Base-by-base conservation (phyloP, 768 basidiomycete species). In the Podaxis sp. region DNA sequence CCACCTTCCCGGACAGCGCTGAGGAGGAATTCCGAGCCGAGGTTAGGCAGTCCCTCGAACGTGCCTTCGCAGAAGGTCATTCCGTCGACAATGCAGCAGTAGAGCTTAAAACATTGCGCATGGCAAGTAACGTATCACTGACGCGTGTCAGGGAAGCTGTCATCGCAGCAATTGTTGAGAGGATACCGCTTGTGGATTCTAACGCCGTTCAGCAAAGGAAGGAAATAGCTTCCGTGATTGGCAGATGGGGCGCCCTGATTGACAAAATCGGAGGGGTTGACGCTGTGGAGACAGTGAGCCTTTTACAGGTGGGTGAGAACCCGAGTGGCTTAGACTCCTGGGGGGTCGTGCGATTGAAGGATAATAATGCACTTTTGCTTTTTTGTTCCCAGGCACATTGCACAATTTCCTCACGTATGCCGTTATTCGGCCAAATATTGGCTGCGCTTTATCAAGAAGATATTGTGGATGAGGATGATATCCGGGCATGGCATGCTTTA, bases 31-130 rank as follows among this genome's bases (percentile, higher is more conserved):
- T 95, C 76, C 79, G 72, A 46, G 77, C 75, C 32, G 93, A 95
- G 69, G 91, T 90, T 55, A 76, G 76, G n/a, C 88, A 89, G 63
- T 94, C 93, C 18, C 82, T 99, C 53, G 91, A 93, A 58, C 89
- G 96, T 62, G 95, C 95, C 25, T 95, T 96, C 72, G 81, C 87
- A 7, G 96, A 99, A 73, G 88, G 83, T 2, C 95, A 97, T 75
- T 89, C 88, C 10, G 88, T 96, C 50, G 93, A 96, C 66, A 94
- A 97, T 71, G 94, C 95, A 1, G 82, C 91, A 0, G 90, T 98
- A 63, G 96, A 98, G 71, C 82, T 98, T 62, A 94, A 96, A 76
- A 97, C 96, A 47, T 82, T 99, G 48, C 90, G 95, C 52, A 96
- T 98, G 93, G 93, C 94, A 37, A 91, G 89, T 68, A 98, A 98